These are phyloP conservation scores for Areca catechu DNA, from an alignment of 176 grass and related monocot genomes.

Conservation along the genomic window DNA sequence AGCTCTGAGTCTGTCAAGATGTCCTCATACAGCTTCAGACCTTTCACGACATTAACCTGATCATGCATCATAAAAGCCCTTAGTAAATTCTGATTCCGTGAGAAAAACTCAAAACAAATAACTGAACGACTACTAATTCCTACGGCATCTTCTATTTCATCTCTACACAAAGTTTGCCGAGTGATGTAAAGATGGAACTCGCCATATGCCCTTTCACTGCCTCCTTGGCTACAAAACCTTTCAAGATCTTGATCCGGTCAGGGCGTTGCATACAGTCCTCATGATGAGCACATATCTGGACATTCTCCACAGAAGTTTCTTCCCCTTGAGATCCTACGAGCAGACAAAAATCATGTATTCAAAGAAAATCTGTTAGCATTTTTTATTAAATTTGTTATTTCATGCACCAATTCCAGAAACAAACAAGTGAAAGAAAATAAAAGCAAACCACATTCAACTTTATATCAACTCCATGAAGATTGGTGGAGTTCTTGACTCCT, in stretches of 20 bases:
- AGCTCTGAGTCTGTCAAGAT: slow-evolving; percentile 85
- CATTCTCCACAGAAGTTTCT: slow-evolving; percentile 32
- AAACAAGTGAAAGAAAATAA: no score
- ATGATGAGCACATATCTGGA: slow-evolving; percentile 56
- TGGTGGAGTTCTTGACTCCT: no score
- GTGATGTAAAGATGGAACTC: slow-evolving; percentile 69
- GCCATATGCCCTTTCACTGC: slow-evolving; percentile 94
- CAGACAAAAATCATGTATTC: not conserved
- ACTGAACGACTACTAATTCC: slow-evolving; percentile 47
- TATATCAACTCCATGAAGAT: no score
- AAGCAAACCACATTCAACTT: no score
- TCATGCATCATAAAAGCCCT: slow-evolving; percentile 24
- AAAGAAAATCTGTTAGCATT: no score
- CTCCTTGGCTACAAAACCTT: slow-evolving; percentile 97
- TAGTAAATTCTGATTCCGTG: slow-evolving; percentile 2
- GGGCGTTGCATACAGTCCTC: slow-evolving; percentile 56
- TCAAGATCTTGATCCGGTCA: slow-evolving; percentile 88
- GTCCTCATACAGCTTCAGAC: slow-evolving; percentile 91
- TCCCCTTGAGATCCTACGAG: slow-evolving; percentile 63
- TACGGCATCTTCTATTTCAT: slow-evolving; percentile 60
- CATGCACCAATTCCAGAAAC: no score
- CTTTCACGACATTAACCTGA: slow-evolving; percentile 97
- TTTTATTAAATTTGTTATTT: no score
- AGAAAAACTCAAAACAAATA: slow-evolving; percentile 10
- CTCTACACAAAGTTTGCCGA: slow-evolving; percentile 47